phyloP scores from a whole-genome alignment of 495 filamentous ascomycete species.

The Penicillium angulare region DNA sequence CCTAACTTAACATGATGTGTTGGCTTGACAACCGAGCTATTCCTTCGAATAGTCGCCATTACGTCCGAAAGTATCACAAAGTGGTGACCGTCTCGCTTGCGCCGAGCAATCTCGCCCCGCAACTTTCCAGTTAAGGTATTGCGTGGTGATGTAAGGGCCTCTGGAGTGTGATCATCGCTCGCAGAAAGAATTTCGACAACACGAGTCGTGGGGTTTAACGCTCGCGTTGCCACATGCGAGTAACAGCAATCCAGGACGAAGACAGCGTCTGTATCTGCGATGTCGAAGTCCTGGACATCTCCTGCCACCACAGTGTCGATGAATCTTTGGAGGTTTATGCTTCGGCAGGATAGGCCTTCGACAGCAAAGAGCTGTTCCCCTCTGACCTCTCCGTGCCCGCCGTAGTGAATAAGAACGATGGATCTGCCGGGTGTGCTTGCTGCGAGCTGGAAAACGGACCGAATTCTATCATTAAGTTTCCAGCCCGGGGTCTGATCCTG shows the following conservation, averaged over 20 bases:
- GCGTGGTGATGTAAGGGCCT: constrained; percentile 4
- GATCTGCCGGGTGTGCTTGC: constrained; percentile 4
- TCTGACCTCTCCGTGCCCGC: constrained; percentile 9
- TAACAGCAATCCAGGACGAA: constrained; percentile 13
- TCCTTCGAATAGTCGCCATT: constrained; percentile 7
- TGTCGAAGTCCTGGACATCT: constrained; percentile 8
- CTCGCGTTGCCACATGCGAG: constrained; percentile 7
- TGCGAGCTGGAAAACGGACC: constrained; percentile 3
- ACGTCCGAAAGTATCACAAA: constrained; percentile 13
- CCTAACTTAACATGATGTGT: constrained; percentile 8
- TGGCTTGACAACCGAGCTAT: constrained; percentile 9
- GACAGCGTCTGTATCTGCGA: constrained; percentile 7
- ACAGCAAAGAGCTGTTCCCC: constrained; percentile 6
- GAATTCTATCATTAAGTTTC: constrained; percentile 7
- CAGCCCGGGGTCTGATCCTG: constrained; percentile 8
- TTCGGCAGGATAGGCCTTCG: constrained; percentile 2
- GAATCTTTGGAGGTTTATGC: constrained; percentile 5
- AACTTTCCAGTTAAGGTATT: constrained; percentile 17
- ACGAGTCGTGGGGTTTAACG: constrained; percentile 3
- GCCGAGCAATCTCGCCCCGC: constrained; percentile 10
- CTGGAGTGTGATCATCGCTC: constrained; percentile 4
- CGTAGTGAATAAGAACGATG: constrained; percentile 13
- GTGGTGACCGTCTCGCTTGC: constrained; percentile 10
- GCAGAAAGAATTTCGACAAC: constrained; percentile 14
- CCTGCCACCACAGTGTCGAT: constrained; percentile 6